Percentiles rank a stretch among this genome's conserved stretches.
Evolutionary conservation across 2,329 filamentous ascomycete genomes (phyloP).

Genomic region (Ophiobolus disseminans): DNA sequence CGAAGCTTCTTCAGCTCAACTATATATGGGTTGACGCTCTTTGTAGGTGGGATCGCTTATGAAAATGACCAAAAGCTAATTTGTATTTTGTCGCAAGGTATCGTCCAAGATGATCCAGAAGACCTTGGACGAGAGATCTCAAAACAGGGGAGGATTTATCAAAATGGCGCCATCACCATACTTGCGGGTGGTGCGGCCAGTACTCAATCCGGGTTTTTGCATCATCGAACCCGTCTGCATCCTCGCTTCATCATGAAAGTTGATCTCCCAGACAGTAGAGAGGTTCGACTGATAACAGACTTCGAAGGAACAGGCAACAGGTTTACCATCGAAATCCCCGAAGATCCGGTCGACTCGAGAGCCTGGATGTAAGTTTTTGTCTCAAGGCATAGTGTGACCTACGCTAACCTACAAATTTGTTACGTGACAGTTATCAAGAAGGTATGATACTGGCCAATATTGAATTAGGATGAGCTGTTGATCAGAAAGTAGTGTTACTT

Average conservation of each 20-base stretch:
- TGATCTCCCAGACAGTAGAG: background rate
- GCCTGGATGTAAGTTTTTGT: background rate
- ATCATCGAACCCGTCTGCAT: background rate
- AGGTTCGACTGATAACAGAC: background rate
- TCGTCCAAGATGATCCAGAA: background rate
- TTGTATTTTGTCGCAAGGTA: too few relatives aligned
- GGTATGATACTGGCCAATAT: background rate
- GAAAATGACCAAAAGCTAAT: too few relatives aligned
- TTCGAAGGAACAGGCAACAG: background rate
- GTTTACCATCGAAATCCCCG: background rate
- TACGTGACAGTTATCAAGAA: too few relatives aligned
- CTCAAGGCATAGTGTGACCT: too few relatives aligned
- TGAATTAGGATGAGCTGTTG: background rate
- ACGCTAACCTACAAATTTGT: too few relatives aligned
- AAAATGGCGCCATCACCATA: background rate
- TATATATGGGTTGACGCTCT: background rate
- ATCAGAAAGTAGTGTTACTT: background rate
- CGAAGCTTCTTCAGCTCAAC: background rate
- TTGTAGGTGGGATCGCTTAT: too few relatives aligned
- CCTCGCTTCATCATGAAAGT: background rate
- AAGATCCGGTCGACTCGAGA: background rate
- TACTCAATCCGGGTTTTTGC: background rate
- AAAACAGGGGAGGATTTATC: background rate
- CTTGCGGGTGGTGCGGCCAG: background rate
- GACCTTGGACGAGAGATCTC: background rate